These are phyloP conservation scores for Rhodotorula diobovata DNA, from an alignment of 768 basidiomycete genomes.

Conservation along the genomic window DNA sequence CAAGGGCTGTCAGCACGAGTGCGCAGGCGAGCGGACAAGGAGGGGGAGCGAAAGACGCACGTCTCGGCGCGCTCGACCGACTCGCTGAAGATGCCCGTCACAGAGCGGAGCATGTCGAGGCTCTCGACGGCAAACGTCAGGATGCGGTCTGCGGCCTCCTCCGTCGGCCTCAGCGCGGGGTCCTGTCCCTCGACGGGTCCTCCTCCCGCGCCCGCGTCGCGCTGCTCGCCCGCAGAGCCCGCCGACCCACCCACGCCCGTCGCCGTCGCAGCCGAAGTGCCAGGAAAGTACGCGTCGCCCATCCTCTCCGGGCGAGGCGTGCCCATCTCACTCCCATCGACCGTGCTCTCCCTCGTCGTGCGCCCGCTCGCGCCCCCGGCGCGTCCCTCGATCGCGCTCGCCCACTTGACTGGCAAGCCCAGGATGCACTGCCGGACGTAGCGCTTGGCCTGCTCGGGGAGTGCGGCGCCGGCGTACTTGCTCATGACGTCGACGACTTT, in stretches of 20 bases:
- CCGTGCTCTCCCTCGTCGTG: background rate
- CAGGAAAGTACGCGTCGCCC: slow-evolving; percentile 17
- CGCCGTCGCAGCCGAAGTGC: background rate
- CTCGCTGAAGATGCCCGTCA: slow-evolving; percentile 81
- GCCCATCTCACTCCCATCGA: background rate
- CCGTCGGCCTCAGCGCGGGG: slow-evolving; percentile 54
- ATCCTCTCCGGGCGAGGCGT: slow-evolving; percentile 17
- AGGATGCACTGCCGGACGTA: slow-evolving; percentile 73
- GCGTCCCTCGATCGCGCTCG: slow-evolving; percentile 51
- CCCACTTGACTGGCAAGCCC: slow-evolving; percentile 76
- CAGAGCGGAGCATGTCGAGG: slow-evolving; percentile 83
- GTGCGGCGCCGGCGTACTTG: slow-evolving; percentile 75
- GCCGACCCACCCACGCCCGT: background rate
- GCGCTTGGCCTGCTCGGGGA: slow-evolving; percentile 74
- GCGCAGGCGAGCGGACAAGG: background rate
- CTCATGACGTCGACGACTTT: slow-evolving; percentile 83
- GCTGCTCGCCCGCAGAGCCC: background rate
- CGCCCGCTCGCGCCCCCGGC: background rate
- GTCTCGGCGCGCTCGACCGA: slow-evolving; percentile 81
- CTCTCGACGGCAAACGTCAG: slow-evolving; percentile 82
- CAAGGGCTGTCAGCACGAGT: too few species aligned
- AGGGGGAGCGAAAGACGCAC: slow-evolving; percentile 47
- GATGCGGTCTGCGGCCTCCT: slow-evolving; percentile 72
- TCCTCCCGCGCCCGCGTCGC: slow-evolving; percentile 44
- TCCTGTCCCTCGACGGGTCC: slow-evolving; percentile 36